Conservation (phyloP, 73 alveolate species). For the Tetrahymena borealis region DNA sequence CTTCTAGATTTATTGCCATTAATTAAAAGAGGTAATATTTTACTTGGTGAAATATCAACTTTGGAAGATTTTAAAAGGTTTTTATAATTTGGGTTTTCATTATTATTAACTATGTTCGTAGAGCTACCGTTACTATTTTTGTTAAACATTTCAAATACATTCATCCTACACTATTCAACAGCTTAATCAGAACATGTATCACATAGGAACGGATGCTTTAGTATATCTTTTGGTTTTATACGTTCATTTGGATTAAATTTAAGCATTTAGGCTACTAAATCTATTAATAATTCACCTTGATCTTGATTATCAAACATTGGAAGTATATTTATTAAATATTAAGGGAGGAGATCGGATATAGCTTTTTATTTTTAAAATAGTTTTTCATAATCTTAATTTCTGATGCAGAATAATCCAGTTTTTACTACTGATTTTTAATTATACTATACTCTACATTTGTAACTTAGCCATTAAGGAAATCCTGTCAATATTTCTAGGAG, state of each 20-base stretch:
- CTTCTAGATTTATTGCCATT: neutral
- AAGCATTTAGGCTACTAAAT: constrained; percentile 10
- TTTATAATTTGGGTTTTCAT: neutral
- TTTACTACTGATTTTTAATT: constrained; percentile 33
- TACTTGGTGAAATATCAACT: neutral
- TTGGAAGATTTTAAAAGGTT: neutral
- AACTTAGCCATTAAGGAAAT: constrained; percentile 56
- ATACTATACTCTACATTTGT: constrained; percentile 44
- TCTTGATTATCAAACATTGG: constrained; percentile 24
- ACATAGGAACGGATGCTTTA: neutral
- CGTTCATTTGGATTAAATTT: neutral
- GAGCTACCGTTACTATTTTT: neutral
- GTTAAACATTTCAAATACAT: neutral
- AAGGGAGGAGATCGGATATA: constrained; percentile 3
- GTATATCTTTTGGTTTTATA: neutral
- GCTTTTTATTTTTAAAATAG: constrained; percentile 37
- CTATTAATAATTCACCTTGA: constrained; percentile 38
- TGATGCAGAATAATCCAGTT: constrained; percentile 50
- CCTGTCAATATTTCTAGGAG: constrained; percentile 56
- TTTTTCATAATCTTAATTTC: constrained; percentile 46
- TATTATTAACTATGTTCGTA: neutral
- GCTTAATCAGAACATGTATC: neutral
- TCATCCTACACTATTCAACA: neutral
- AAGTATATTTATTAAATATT: constrained; percentile 12
- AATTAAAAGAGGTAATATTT: neutral